These are phyloP conservation scores for Sindora glabra DNA, from an alignment of 306 rosid genomes.

Conservation along the genomic window DNA sequence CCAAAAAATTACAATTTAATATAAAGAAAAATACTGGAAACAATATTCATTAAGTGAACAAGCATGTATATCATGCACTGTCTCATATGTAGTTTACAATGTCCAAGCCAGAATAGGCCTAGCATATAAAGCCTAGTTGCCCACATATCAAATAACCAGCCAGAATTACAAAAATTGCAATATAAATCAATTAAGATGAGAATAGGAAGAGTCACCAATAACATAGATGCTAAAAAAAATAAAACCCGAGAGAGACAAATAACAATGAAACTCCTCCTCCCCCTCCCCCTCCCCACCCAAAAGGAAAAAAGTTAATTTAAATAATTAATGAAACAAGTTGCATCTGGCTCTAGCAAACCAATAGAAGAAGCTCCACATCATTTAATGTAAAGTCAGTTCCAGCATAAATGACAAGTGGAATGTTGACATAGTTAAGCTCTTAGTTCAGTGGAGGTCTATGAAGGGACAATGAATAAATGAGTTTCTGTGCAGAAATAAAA, in stretches of 20 bases:
- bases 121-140: neutral
- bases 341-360: neutral
- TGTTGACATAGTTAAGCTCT: neutral
- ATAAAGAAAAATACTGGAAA: neutral
- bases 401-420: neutral
- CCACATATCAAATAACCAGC: neutral
- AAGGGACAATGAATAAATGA: no score
- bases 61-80: neutral
- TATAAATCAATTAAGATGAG: neutral
- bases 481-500: neutral
- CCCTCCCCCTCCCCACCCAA: neutral
- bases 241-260: neutral
- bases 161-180: neutral
- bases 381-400: neutral
- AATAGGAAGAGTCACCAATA: neutral
- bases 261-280: neutral
- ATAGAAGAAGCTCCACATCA: neutral
- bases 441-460: no score
- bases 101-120: neutral
- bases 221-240: neutral
- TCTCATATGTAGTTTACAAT: no score
- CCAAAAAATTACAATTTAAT: neutral
- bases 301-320: neutral
- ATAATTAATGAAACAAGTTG: neutral
- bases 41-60: no score